A percentile compares a stretch with the other conserved stretches of the same genome.
Evolutionary conservation across 371 early-diverging fungal species (phyloP).

Genomic region (Rhizopus stolonifer): DNA sequence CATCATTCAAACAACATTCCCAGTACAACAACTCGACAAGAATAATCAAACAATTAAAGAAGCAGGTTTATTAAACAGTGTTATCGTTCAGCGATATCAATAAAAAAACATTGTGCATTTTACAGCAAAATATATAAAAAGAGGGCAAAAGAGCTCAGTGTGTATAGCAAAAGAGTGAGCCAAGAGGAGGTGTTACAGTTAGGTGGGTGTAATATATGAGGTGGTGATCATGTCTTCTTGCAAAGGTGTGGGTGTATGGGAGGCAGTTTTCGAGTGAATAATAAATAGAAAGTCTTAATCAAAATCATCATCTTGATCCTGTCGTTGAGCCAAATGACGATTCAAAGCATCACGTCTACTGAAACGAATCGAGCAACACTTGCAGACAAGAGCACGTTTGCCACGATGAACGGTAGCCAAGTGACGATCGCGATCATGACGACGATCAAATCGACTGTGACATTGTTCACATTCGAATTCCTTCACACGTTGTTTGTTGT

Average conservation of each 20-base stretch:
- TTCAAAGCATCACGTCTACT: conserved; percentile 66
- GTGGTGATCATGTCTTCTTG: too few species aligned
- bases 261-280: too few species aligned
- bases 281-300: too few species aligned
- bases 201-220: too few species aligned
- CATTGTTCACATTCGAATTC: conserved; percentile 59
- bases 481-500: conserved; percentile 61
- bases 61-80: conserved; percentile 83
- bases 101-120: conserved; percentile 28
- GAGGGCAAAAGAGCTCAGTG: background rate
- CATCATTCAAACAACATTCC: conserved; percentile 82
- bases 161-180: too few species aligned
- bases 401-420: conserved; percentile 58
- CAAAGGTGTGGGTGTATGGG: too few species aligned
- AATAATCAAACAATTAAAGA: conserved; percentile 69
- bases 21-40: conserved; percentile 73
- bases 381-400: conserved; percentile 53
- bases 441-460: conserved; percentile 56
- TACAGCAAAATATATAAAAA: background rate
- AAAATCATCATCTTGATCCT: conserved; percentile 4
- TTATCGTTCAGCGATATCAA: conserved; percentile 75
- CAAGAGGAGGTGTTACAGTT: too few species aligned
- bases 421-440: conserved; percentile 76
- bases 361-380: conserved; percentile 56
- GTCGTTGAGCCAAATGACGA: conserved; percentile 27